These are phyloP conservation scores for Sporobolomyces phaffii DNA, from an alignment of 768 basidiomycete species.

Conservation along the genomic window DNA sequence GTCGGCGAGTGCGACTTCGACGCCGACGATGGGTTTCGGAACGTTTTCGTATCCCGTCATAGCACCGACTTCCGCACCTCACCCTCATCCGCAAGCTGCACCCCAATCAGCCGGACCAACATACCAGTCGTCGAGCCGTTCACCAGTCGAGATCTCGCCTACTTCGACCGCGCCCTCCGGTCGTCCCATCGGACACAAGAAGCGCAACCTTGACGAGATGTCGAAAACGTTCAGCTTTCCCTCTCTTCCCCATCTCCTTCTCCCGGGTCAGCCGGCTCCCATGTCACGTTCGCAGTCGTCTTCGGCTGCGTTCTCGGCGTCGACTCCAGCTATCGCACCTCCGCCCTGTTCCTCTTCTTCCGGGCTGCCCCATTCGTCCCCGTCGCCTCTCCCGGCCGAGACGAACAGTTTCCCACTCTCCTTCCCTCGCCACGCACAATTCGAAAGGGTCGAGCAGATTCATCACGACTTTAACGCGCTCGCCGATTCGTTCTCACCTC, in stretches of 20 bases:
- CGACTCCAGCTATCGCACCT: not conserved
- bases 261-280: not conserved
- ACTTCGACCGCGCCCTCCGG: too few relatives aligned
- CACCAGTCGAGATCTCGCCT: constrained; percentile 3
- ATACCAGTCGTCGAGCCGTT: not conserved
- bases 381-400: not conserved
- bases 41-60: not conserved
- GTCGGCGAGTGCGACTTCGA: constrained; percentile 3
- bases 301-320: constrained; percentile 5
- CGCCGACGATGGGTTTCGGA: constrained; percentile 18
- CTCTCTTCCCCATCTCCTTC: not conserved
- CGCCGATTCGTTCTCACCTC: constrained; percentile 20
- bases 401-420: not conserved
- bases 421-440: not conserved
- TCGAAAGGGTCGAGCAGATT: not conserved
- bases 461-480: constrained; percentile 3
- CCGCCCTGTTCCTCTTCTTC: not conserved
- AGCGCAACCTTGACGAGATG: constrained; percentile 10
- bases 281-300: constrained; percentile 4
- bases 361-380: not conserved
- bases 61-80: not conserved
- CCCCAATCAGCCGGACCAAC: not conserved
- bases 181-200: too few relatives aligned
- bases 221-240: not conserved
- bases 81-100: not conserved